Evolutionary conservation across 805 yeast species (phyloP), one percentile per base, ranked within the genome.

Genomic region (Alloascoidea hylecoeti): DNA sequence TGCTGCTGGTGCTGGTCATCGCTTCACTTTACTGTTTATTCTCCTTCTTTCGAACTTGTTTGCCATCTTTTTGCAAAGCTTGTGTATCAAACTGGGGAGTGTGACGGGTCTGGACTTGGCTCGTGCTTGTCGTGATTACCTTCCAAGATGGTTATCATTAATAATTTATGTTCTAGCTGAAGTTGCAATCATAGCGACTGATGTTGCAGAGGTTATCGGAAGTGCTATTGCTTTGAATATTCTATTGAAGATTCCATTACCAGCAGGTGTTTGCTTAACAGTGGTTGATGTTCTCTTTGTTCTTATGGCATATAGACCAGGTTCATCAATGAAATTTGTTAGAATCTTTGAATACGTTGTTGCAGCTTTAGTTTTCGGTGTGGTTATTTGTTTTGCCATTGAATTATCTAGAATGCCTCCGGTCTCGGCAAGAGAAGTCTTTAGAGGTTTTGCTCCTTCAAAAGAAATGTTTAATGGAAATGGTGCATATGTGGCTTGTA

Each of bases 171-270:
- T 76, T 2, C 66, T 88, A 43, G 94, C 96, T 0, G 97, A 89
- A 51, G 60, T 79, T 15, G 94, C 97, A 15, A 89, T 89, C 42
- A 76, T 89, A 34, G 96, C 96, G 2, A 89, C 97, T 0, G 98
- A 89, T 59, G 69, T 92, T 45, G 96, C 98, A 1, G 97, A 89
- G 54, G 95, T 89, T 27, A 89, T 92, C 17, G 98, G 98, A n/a
- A 84, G 96, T 3, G 96, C 97, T 3, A 85, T 89, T 41, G 79
- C 97, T 0, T 66, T 89, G 41, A 85, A 92, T 48, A 84, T 89
- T 40, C 60, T 92, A 34, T 75, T 88, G 52, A 68, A 72, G 2
- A 62, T 92, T 4, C 97, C 97, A 0, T 61, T 92, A 15, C 66
- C 83, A 4, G 64, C 74, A 3, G 98, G 98, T 23, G 95, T 89